Percentiles rank a stretch among this genome's conserved stretches.
Evolutionary conservation across 495 filamentous ascomycete genomes (phyloP).

Genomic region (Aspergillus nanangensis): DNA sequence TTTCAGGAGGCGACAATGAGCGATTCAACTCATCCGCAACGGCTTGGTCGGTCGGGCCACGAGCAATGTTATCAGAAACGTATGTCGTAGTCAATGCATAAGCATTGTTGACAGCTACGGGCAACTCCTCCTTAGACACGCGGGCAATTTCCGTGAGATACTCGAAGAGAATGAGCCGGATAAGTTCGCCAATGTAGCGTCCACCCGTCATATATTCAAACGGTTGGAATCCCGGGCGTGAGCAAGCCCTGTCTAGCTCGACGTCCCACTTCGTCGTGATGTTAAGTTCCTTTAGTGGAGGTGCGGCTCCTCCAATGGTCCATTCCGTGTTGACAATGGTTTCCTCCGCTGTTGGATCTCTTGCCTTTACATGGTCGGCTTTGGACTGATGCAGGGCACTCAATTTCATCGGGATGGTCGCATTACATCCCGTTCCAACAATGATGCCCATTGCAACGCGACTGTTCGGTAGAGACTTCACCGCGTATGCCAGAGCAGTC

Average conservation of each 20-base stretch:
- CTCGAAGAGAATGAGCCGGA: constrained; percentile 65
- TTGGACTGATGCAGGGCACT: constrained; percentile 62
- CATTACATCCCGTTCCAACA: constrained; percentile 79
- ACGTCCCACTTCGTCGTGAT: constrained; percentile 70
- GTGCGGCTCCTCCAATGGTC: constrained; percentile 71
- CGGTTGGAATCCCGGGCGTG: constrained; percentile 76
- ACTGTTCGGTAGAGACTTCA: constrained; percentile 59
- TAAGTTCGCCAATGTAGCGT: constrained; percentile 80
- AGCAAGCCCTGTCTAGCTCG: constrained; percentile 58
- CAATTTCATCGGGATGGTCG: constrained; percentile 69
- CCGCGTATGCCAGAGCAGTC: constrained; percentile 66
- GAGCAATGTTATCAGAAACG: constrained; percentile 59
- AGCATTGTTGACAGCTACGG: constrained; percentile 49
- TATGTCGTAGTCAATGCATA: constrained; percentile 69
- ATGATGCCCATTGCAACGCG: constrained; percentile 77
- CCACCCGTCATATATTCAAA: constrained; percentile 87
- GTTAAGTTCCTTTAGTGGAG: constrained; percentile 57
- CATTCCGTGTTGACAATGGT: constrained; percentile 85
- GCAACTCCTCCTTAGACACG: constrained; percentile 41
- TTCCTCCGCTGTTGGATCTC: constrained; percentile 43
- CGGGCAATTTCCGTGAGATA: constrained; percentile 48
- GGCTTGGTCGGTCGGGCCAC: constrained; percentile 36
- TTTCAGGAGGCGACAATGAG: constrained; percentile 48
- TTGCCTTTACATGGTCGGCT: constrained; percentile 35
- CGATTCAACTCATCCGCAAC: constrained; percentile 47